Percentiles rank a stretch among this genome's conserved stretches.
These are phyloP conservation scores for Kwoniella europaea DNA, from an alignment of 768 basidiomycete genomes.

Conservation along the genomic window DNA sequence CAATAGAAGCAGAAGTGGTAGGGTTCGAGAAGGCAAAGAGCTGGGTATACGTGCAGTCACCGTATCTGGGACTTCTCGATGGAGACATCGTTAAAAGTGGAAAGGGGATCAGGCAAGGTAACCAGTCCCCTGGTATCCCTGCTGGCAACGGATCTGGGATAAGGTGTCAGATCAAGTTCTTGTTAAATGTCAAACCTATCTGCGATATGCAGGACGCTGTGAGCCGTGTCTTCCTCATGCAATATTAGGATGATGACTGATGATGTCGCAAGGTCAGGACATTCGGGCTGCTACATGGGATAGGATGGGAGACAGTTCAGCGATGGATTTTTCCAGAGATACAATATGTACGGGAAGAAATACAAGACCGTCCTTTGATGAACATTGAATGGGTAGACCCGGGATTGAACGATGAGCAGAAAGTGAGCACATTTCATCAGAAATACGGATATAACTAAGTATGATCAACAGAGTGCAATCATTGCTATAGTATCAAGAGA, in stretches of 20 bases:
- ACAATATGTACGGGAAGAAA: conserved; percentile 7
- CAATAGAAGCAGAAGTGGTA: conserved; percentile 51
- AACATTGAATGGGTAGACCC: conserved; percentile 38
- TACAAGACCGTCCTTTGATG: not conserved
- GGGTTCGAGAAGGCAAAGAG: conserved; percentile 49
- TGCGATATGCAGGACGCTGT: conserved; percentile 52
- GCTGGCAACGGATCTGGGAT: not conserved
- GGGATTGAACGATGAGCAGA: conserved; percentile 55
- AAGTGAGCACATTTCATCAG: conserved; percentile 15
- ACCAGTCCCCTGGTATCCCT: too few relatives aligned
- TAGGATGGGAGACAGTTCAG: conserved; percentile 1
- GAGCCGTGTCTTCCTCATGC: conserved; percentile 13
- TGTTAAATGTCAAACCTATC: conserved; percentile 30
- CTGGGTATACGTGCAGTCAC: conserved; percentile 44
- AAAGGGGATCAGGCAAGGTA: not conserved
- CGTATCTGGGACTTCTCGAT: conserved; percentile 14
- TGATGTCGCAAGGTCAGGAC: not conserved
- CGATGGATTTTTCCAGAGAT: conserved; percentile 52
- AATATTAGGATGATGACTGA: not conserved
- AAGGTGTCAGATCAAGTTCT: conserved; percentile 41
- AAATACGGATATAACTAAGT: not conserved
- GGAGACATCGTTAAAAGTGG: conserved; percentile 7
- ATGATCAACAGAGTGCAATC: conserved; percentile 34
- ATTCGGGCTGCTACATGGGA: not conserved
- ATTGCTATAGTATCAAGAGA: conserved; percentile 32